A percentile compares a stretch with the other conserved stretches of the same genome.
phyloP scores from a whole-genome alignment of 139 green algal species.

The Coccomyxa sp. region DNA sequence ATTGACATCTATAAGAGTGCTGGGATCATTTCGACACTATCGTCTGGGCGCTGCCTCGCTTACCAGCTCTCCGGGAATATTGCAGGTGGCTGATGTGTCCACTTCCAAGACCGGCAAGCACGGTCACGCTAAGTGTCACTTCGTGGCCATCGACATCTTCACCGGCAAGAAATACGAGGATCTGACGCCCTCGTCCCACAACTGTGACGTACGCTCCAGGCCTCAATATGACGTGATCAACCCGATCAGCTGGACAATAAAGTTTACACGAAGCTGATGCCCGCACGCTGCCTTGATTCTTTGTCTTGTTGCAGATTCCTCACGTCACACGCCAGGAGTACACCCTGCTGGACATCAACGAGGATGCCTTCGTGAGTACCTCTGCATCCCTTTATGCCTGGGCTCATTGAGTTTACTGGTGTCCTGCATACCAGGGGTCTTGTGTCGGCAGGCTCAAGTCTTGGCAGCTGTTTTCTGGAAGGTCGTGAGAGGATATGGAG shows the following conservation, averaged over 20 bases:
- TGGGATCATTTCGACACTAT: not conserved
- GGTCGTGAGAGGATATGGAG: too few relatives aligned
- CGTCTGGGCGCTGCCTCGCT: too few relatives aligned
- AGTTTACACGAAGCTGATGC: not conserved
- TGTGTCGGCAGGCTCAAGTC: too few relatives aligned
- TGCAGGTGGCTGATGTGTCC: slow-evolving; percentile 96
- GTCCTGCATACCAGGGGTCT: not conserved
- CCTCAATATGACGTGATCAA: too few relatives aligned
- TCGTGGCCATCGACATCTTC: slow-evolving; percentile 97
- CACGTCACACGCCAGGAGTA: slow-evolving; percentile 91
- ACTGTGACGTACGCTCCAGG: slow-evolving; percentile 74
- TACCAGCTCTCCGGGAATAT: too few relatives aligned
- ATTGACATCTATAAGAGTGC: not conserved
- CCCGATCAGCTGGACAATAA: not conserved
- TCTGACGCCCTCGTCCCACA: slow-evolving; percentile 96
- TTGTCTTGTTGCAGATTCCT: slow-evolving; percentile 64
- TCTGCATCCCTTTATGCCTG: not conserved
- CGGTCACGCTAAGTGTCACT: slow-evolving; percentile 99
- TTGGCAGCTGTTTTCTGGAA: too few relatives aligned
- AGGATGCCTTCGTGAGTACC: slow-evolving; percentile 91
- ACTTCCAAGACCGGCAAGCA: slow-evolving; percentile 99
- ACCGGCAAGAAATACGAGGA: slow-evolving; percentile 98
- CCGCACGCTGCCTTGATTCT: too few relatives aligned
- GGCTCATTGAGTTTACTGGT: not conserved
- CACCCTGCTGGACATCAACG: slow-evolving; percentile 91